Evolutionary conservation across 1,284 basidiomycete species (phyloP), one percentile per base, ranked within the genome.

Genomic region (Puccinia brachypodii): DNA sequence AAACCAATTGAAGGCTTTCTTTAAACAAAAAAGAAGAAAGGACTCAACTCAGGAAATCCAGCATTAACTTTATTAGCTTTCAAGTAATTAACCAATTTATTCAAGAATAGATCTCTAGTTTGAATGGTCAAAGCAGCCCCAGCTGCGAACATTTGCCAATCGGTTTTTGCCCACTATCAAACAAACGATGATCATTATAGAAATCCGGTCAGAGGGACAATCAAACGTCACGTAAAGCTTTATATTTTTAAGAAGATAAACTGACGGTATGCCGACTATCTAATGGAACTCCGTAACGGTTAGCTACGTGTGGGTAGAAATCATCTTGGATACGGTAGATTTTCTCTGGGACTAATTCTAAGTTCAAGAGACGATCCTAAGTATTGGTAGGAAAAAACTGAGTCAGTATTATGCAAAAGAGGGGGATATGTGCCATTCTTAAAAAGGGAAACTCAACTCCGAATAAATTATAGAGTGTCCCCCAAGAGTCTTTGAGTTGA

Each of bases 111-210:
- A 78, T 85, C 83, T 31, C 85, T 82, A 22, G 85, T 85, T 0
- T 83, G 69, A 40, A 76, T 38, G 40, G 83, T 82, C 11, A 84
- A 83, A 1, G 86, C 83, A 0, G 84, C 84, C 0, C 84, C 86
- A 6, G 86, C 86, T 0, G 86, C 85, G 74, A 86, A 87, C 82
- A 87, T 84, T 62, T 85, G 84, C 86, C 86, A 87, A 82, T 87
- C 86, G 11, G 86, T 85, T 68, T 81, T 81, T 6, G 79, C 79
- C 79, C 79, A 81, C 79, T 81, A 11, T 36, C 13, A 1, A 16
- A 60, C 14, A 62, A 72, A 42, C 33, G 50, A 25, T 4, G 22
- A 40, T 64, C 19, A 31, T 47, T 38, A 50, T 14, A 53, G 50
- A 16, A 72, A 72, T 72, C 69, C 50, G 36, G 16, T 72, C 14